Evolutionary conservation across 2,329 filamentous ascomycete species (phyloP).

Genomic region (Colletotrichum echinochloae): DNA sequence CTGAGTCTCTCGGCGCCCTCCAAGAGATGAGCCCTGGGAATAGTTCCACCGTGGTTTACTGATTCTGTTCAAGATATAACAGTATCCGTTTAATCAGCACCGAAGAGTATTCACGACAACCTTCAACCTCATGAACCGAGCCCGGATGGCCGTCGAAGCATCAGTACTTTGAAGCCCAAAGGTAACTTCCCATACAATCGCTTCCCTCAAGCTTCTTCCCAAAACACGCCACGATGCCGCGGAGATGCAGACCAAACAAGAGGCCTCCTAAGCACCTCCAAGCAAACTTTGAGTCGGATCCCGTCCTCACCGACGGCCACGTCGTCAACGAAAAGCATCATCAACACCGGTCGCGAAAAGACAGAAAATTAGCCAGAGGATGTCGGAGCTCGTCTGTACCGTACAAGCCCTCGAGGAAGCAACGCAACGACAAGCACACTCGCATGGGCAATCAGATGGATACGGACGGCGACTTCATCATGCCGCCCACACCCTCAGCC

Average conservation of each 20-base stretch:
- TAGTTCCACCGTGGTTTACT: neutral
- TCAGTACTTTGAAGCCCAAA: neutral
- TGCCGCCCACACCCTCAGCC: constrained; percentile 23
- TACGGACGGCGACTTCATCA: constrained; percentile 30
- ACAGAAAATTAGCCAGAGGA: neutral
- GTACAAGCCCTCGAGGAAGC: neutral
- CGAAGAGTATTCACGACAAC: neutral
- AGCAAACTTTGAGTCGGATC: neutral
- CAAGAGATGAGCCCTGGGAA: neutral
- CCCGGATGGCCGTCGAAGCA: neutral
- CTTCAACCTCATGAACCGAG: neutral
- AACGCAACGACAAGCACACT: constrained; percentile 1
- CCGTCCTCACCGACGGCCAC: neutral
- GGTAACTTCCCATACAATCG: neutral
- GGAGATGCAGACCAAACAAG: constrained; percentile 11
- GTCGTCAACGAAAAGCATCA: neutral
- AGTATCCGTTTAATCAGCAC: neutral
- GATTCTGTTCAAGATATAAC: neutral
- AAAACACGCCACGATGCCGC: constrained; percentile 14
- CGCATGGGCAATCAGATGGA: neutral
- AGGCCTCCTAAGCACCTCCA: constrained; percentile 1
- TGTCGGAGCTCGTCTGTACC: neutral
- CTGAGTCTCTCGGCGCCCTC: neutral
- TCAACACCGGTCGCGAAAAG: neutral
- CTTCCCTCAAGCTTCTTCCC: neutral